Conservation (phyloP, 306 rosid species). For the Prunus persica region Prunus_persica_NCBIv2 NC_034009.1:26247001-26247500, state of each 20-base stretch:
- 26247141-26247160: too few species aligned
- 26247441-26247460: neutral
- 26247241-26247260: constrained; percentile 54
- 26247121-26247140: neutral
- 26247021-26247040: constrained; percentile 69
- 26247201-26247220: constrained; percentile 94
- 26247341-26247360: neutral
- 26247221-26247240: constrained; percentile 72
- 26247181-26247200: constrained; percentile 43
- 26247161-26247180: neutral
- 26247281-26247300: constrained; percentile 5
- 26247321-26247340: constrained; percentile 7
- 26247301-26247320: neutral
- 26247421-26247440: neutral
- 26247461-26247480: constrained; percentile 48
- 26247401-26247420: neutral
- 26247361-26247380: neutral
- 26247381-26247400: neutral
- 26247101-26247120: neutral
- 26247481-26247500: constrained; percentile 35
- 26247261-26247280: constrained; percentile 48
- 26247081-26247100: constrained; percentile 49
- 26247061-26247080: constrained; percentile 74
- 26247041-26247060: constrained; percentile 69
- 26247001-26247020: constrained; percentile 83